Conservation (phyloP, 805 yeast genomes). For the Metschnikowia continentalis region DNA sequence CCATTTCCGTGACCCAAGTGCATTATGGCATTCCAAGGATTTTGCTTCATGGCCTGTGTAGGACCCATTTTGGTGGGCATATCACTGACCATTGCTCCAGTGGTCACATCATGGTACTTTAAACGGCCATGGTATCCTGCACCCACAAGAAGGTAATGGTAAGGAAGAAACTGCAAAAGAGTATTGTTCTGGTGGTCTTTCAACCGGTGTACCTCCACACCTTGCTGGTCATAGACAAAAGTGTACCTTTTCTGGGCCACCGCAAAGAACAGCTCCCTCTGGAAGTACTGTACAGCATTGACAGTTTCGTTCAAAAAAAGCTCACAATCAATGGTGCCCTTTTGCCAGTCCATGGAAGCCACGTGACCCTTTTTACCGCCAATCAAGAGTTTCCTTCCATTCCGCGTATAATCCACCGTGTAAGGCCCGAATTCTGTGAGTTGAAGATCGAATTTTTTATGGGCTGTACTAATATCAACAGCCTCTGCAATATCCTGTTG, state of each 20-base stretch:
- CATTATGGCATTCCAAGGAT: constrained; percentile 93
- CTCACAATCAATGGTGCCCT: constrained; percentile 78
- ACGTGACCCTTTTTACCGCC: constrained; percentile 94
- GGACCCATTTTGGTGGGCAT: constrained; percentile 87
- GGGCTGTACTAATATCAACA: constrained; percentile 74
- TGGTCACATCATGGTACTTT: constrained; percentile 92
- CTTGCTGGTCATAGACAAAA: constrained; percentile 85
- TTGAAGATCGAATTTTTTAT: constrained; percentile 69
- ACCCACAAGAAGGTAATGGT: constrained; percentile 81
- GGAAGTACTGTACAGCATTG: constrained; percentile 83
- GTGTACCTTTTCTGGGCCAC: constrained; percentile 95
- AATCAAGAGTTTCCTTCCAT: constrained; percentile 79
- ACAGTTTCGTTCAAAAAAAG: constrained; percentile 84
- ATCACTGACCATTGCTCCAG: constrained; percentile 83
- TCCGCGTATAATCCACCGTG: constrained; percentile 71
- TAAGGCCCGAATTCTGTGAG: constrained; percentile 86
- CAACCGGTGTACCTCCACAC: constrained; percentile 86
- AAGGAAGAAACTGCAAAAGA: constrained; percentile 81
- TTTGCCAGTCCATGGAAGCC: constrained; percentile 94
- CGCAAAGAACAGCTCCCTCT: constrained; percentile 90
- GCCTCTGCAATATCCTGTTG: constrained; percentile 73
- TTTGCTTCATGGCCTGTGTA: constrained; percentile 79
- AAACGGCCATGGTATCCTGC: constrained; percentile 88
- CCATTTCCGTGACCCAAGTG: constrained; percentile 94
- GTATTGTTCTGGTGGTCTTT: constrained; percentile 87